A percentile compares a stretch with the other conserved stretches of the same genome.
Evolutionary conservation across 1,139 yeast species (phyloP).

Genomic region (Nakaseomyces delphensis): DNA sequence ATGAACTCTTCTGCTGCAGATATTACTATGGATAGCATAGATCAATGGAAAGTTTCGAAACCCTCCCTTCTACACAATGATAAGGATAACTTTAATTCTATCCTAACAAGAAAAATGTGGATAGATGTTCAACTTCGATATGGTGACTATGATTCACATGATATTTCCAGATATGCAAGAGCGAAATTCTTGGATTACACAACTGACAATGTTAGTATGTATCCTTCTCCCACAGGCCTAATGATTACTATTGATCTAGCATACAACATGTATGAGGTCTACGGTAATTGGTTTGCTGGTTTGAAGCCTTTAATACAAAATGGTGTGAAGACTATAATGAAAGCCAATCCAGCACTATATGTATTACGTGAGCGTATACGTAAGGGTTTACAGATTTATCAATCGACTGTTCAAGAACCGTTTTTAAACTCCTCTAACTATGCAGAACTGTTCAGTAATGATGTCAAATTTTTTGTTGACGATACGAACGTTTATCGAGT

Average conservation of each 20-base stretch:
- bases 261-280: conserved; percentile 91
- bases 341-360: conserved; percentile 85
- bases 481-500: conserved; percentile 92
- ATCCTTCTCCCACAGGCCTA: conserved; percentile 91
- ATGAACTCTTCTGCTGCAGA: conserved; percentile 97
- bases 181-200: conserved; percentile 92
- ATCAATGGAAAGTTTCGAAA: conserved; percentile 75
- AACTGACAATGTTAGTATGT: conserved; percentile 71
- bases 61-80: conserved; percentile 71
- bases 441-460: conserved; percentile 80
- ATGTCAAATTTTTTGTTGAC: conserved; percentile 76
- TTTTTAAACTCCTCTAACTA: conserved; percentile 82
- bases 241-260: conserved; percentile 90
- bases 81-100: conserved; percentile 42
- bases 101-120: conserved; percentile 69
- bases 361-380: conserved; percentile 90
- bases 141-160: conserved; percentile 97
- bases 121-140: conserved; percentile 89
- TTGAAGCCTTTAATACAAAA: conserved; percentile 81
- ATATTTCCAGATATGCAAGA: conserved; percentile 85
- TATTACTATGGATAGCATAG: conserved; percentile 63
- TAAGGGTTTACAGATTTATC: conserved; percentile 87
- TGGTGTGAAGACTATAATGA: conserved; percentile 92
- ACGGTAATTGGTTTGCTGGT: conserved; percentile 97
- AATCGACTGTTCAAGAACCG: conserved; percentile 89